Evolutionary conservation across 1,139 yeast genomes (phyloP).

Genomic region (Saccharomyces hybrid): DNA sequence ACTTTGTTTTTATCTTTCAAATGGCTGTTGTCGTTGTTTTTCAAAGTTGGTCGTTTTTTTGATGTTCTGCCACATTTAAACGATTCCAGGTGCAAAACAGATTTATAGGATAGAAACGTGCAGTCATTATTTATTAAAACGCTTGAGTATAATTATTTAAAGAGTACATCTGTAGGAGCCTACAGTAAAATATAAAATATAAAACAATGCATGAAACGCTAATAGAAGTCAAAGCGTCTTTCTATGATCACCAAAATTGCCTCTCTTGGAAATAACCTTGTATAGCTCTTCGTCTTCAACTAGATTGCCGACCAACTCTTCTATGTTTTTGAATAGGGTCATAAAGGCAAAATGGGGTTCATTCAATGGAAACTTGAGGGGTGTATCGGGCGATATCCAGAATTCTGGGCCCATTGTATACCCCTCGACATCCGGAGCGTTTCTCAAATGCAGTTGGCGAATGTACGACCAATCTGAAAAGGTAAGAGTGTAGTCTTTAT

Average conservation of each 20-base stretch:
- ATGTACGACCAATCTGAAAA: slow-evolving; percentile 43
- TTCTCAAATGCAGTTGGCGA: slow-evolving; percentile 27
- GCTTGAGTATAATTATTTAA: background rate
- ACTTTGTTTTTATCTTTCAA: too few relatives aligned
- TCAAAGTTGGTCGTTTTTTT: too few relatives aligned
- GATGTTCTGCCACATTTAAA: background rate
- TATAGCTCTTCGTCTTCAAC: slow-evolving; percentile 7
- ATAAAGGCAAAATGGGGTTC: slow-evolving; percentile 56
- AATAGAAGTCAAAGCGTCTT: background rate
- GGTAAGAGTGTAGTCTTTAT: slow-evolving; percentile 31
- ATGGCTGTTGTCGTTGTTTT: too few relatives aligned
- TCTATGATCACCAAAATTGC: background rate
- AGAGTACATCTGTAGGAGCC: background rate
- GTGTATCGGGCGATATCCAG: slow-evolving; percentile 59
- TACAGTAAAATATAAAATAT: background rate
- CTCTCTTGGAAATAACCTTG: background rate
- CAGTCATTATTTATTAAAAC: too few relatives aligned
- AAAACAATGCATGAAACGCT: background rate
- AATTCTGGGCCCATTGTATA: slow-evolving; percentile 17
- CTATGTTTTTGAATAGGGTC: slow-evolving; percentile 25
- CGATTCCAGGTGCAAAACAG: background rate
- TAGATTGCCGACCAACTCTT: slow-evolving; percentile 11
- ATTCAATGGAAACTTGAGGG: slow-evolving; percentile 55
- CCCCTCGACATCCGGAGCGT: slow-evolving; percentile 25
- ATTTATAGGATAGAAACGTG: background rate